phyloP scores from a whole-genome alignment of 2,329 filamentous ascomycete species.

The Trichoderma guizhouense region DNA sequence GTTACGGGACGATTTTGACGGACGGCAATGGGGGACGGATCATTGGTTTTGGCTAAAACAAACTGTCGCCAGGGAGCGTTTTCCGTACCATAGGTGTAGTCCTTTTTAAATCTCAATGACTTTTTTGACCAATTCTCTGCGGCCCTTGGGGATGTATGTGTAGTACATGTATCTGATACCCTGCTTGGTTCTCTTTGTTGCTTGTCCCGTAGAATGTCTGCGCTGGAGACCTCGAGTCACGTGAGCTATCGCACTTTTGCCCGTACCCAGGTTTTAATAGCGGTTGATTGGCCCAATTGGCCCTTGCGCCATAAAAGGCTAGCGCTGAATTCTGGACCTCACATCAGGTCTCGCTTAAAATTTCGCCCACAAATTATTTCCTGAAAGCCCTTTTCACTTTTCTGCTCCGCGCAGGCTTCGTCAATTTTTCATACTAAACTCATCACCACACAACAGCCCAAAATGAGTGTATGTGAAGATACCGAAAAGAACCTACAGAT shows the following conservation, averaged over 20 bases:
- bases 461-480: constrained; percentile 40
- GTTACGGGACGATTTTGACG: constrained; percentile 22
- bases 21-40: constrained; percentile 13
- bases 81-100: constrained; percentile 23
- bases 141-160: neutral
- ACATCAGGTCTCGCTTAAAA: constrained; percentile 36
- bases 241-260: neutral
- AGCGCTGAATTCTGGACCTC: constrained; percentile 25
- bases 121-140: neutral
- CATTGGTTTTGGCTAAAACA: constrained; percentile 30
- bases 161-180: neutral
- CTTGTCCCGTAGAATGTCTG: neutral
- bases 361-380: constrained; percentile 38
- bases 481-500: neutral
- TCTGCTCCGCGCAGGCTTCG: constrained; percentile 32
- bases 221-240: neutral
- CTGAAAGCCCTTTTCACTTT: constrained; percentile 27
- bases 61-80: constrained; percentile 27
- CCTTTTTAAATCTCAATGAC: neutral
- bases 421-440: constrained; percentile 38
- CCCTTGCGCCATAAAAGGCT: neutral
- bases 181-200: neutral
- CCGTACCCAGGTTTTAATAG: neutral
- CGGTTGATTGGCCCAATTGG: neutral
- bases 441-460: constrained; percentile 37